Evolutionary conservation across 106 monocot species (phyloP), one percentile per base, ranked within the genome.

Genomic region (Vanilla planifolia): DNA sequence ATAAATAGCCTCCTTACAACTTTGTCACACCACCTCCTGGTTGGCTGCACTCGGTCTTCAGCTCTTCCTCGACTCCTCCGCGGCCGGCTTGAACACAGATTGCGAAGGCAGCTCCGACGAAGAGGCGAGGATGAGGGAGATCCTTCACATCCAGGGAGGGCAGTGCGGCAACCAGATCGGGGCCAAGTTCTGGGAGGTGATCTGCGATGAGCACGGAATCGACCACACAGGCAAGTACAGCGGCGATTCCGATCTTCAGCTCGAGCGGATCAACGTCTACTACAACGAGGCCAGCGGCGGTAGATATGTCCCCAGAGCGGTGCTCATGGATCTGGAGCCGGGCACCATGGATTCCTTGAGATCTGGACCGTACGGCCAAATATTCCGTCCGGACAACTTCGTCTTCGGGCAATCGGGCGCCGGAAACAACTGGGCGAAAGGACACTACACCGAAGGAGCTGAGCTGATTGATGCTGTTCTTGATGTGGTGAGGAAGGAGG

Each of bases 151-250:
- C 63, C 87, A 88, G 52, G 87, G 82, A 13, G 87, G 87, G 40
- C 87, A 88, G 53, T 88, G 87, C 63, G 87, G 87, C 25, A 88
- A 88, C 81, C 87, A 88, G 82, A 88, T 88, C 79, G 87, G 87
- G 29, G 87, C 87, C 55, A 88, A 88, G 75, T 88, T 88, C 82
- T 88, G 87, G 87, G 87, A 88, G 67, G 86, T 86, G 61, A 76
- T 86, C 44, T 86, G 86, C 71, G 86, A 73, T 63, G 86, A 86
- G 78, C 86, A 86, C 67, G 86, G 86, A 21, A 77, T 86, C 71
- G 86, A 86, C 55, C 46, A 43, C 52, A 71, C 74, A 47, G 85
- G 85, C 11, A 73, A 74, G 47, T 85, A 85, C 80, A 33, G 22
- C 36, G 85, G 85, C 44, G 85, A 85, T 51, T 51, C 82, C 28